Evolutionary conservation across 345 rosid species (phyloP), one percentile per base, ranked within the genome.

Genomic region (Angophora floribunda): DNA sequence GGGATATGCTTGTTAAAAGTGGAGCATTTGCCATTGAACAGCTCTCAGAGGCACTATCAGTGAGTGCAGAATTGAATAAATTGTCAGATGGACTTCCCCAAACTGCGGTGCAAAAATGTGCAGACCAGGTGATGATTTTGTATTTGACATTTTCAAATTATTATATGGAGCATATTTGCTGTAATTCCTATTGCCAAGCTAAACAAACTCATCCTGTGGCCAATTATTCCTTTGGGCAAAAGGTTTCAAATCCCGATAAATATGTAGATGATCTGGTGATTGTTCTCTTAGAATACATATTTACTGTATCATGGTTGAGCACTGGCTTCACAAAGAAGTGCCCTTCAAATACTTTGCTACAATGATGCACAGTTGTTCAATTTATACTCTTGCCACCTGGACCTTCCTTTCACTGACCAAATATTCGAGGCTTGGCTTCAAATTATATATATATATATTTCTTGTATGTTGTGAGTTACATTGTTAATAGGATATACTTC

Each of bases 1-100:
- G 94, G 90, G 99, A 96, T 24, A 86, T 88, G 67, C 96, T 96
- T 86, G 87, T 94, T 87, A 93, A 97, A 91, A 94, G 98, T 91
- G 98, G 98, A 86, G 90, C 94, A 22, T 94, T 92, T 91, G 99
- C 98, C 65, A 96, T 97, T 86, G 96, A 96, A 85, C 98, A 96
- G 91, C 93, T 97, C 41, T 95, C 97, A 59, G 97, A 96, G 93
- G 98, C 99, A 87, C 92, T 96, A 86, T 93, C 99, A 19, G 94
- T 95, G 87, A 94, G 87, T 89, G 95, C 98, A 22, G 92, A 84
- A 84, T 89, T 92, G 47, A 94, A 92, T 79, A 97, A 93, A 87
- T 90, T 96, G 93, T 89, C 96, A 19, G 96, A 96, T 91, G 98
- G 91, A 22, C 91, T 94, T 90, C 89, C 96, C 63, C 93, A 90